A percentile compares a stretch with the other conserved stretches of the same genome.
phyloP scores from a whole-genome alignment of 257 asterid species.

The Thymus quinquecostatus region DNA sequence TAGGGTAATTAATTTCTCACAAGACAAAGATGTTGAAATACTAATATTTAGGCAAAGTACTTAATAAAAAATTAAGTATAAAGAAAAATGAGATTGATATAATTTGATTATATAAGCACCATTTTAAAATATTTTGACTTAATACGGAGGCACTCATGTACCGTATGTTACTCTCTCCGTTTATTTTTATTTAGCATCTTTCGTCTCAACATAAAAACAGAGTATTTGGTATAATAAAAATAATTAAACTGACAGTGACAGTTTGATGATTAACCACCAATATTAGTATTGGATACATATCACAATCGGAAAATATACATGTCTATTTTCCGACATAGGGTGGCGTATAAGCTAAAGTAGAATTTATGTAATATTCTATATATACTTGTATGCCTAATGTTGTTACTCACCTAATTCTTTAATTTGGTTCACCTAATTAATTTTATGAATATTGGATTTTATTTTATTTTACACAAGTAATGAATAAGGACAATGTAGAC shows the following conservation, averaged over 20 bases:
- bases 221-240: no score
- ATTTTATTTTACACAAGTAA: no score
- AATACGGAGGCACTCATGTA: background rate
- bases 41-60: background rate
- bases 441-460: background rate
- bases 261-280: slow-evolving; percentile 15
- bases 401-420: slow-evolving; percentile 23
- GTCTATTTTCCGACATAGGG: background rate
- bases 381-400: slow-evolving; percentile 15
- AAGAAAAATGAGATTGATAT: background rate
- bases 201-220: no score
- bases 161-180: no score
- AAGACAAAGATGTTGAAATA: background rate
- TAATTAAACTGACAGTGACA: background rate
- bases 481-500: no score
- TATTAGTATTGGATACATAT: background rate
- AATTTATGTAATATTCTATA: background rate
- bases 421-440: slow-evolving; percentile 11
- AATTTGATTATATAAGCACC: background rate
- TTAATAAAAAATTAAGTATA: background rate
- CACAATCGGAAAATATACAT: background rate
- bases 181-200: no score
- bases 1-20: background rate
- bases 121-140: background rate
- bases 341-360: slow-evolving; percentile 35